Percentiles rank a stretch among this genome's conserved stretches.
Conservation (phyloP, 2,329 filamentous ascomycete species). For the Cryphonectria parasitica region DNA sequence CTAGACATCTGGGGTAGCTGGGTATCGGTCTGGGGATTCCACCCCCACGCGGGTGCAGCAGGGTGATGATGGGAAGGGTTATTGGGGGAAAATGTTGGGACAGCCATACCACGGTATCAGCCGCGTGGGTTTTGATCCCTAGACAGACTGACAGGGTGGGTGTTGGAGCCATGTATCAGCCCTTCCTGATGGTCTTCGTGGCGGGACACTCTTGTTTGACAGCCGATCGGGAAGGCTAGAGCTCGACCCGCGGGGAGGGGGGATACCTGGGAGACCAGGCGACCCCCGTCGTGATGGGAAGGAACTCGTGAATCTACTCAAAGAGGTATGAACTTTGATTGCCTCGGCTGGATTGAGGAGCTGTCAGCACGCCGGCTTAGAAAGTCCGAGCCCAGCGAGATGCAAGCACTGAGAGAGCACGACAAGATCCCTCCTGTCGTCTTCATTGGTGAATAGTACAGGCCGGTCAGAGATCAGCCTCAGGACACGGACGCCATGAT, state of each 20-base stretch:
- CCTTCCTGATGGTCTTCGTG: not conserved
- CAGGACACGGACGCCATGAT: not conserved
- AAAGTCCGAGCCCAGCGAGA: not conserved
- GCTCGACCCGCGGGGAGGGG: constrained; percentile 13
- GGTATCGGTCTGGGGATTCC: not conserved
- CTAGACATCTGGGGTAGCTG: constrained; percentile 5
- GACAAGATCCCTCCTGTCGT: not conserved
- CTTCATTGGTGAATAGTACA: not conserved
- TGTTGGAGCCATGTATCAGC: constrained; percentile 2
- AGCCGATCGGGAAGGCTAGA: not conserved
- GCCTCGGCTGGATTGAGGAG: not conserved
- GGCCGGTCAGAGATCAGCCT: not conserved
- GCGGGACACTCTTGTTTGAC: not conserved
- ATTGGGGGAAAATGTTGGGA: not conserved
- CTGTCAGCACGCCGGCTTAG: not conserved
- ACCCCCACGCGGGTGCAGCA: not conserved
- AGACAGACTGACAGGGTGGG: constrained; percentile 1
- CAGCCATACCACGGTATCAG: not conserved
- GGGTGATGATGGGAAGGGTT: not conserved
- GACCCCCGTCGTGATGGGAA: not conserved
- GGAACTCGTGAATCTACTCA: not conserved
- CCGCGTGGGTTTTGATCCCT: not conserved
- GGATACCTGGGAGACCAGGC: not conserved
- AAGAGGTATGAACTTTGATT: not conserved
- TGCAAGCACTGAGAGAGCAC: not conserved